A percentile compares a stretch with the other conserved stretches of the same genome.
Evolutionary conservation across 2,329 filamentous ascomycete species (phyloP).

Genomic region (Exophiala mesophila): DNA sequence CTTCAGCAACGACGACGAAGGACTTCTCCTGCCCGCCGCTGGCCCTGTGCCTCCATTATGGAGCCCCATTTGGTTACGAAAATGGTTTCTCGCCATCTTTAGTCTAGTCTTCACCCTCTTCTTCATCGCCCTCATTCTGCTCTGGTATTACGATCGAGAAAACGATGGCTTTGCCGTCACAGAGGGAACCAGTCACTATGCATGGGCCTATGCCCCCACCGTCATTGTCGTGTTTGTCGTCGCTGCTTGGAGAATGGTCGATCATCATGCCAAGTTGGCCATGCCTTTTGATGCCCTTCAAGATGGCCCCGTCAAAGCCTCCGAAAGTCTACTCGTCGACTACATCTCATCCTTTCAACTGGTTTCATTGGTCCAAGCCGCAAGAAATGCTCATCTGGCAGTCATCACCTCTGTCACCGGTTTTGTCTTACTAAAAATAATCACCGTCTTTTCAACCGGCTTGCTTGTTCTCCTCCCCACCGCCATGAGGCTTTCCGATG

Average conservation of each 20-base stretch:
- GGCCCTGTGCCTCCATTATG: slow-evolving; percentile 18
- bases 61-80: slow-evolving; percentile 25
- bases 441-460: slow-evolving; percentile 29
- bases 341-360: slow-evolving; percentile 32
- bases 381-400: slow-evolving; percentile 31
- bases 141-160: slow-evolving; percentile 17
- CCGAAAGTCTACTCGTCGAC: slow-evolving; percentile 31
- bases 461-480: slow-evolving; percentile 30
- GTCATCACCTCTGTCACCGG: slow-evolving; percentile 29
- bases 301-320: slow-evolving; percentile 23
- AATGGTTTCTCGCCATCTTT: slow-evolving; percentile 20
- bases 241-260: slow-evolving; percentile 32
- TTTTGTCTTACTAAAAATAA: slow-evolving; percentile 30
- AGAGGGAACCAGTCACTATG: slow-evolving; percentile 20
- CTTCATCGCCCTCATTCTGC: slow-evolving; percentile 19
- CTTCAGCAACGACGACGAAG: slow-evolving; percentile 7
- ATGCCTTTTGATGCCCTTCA: slow-evolving; percentile 33
- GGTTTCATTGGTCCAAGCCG: slow-evolving; percentile 28
- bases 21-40: slow-evolving; percentile 4
- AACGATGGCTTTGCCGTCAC: slow-evolving; percentile 20
- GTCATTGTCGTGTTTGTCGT: slow-evolving; percentile 30
- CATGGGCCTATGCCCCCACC: slow-evolving; percentile 26
- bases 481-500: slow-evolving; percentile 11
- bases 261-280: slow-evolving; percentile 30
- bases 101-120: slow-evolving; percentile 15